Evolutionary conservation across 495 filamentous ascomycete genomes (phyloP).

Genomic region (Penicillium tannophilum): DNA sequence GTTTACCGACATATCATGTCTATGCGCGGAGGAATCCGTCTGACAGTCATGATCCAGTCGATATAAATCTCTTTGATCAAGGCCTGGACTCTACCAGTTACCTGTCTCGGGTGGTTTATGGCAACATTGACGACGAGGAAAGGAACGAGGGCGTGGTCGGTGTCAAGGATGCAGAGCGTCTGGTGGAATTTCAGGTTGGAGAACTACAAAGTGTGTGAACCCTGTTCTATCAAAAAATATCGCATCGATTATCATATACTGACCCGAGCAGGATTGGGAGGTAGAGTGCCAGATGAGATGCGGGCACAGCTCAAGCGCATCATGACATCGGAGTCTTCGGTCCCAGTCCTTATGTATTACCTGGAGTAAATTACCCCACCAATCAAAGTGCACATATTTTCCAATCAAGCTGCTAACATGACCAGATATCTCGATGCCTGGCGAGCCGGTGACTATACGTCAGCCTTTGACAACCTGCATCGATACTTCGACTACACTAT

Average conservation of each 20-base stretch:
- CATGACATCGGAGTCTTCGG: conserved; percentile 62
- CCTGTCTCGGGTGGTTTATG: conserved; percentile 63
- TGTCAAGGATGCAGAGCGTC: conserved; percentile 78
- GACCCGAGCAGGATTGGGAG: conserved; percentile 57
- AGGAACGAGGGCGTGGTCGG: conserved; percentile 56
- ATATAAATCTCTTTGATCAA: conserved; percentile 58
- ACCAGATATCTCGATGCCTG: conserved; percentile 82
- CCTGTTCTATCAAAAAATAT: conserved; percentile 1
- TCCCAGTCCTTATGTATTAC: conserved; percentile 77
- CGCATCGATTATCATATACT: conserved; percentile 18
- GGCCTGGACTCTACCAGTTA: conserved; percentile 41
- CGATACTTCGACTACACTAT: conserved; percentile 97
- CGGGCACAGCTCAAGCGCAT: conserved; percentile 64
- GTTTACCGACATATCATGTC: conserved; percentile 67
- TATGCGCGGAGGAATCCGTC: conserved; percentile 72
- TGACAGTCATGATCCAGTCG: conserved; percentile 64
- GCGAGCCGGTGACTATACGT: conserved; percentile 87
- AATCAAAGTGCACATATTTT: neutral
- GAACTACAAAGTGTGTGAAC: conserved; percentile 74
- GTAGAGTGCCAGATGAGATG: conserved; percentile 70
- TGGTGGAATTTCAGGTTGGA: conserved; percentile 85
- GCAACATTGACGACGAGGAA: conserved; percentile 53
- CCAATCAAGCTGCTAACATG: conserved; percentile 7
- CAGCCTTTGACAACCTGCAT: conserved; percentile 87
- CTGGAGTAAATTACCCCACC: conserved; percentile 54